These are phyloP conservation scores for Harringtonia lauricola DNA, from an alignment of 2,329 filamentous ascomycete species.

Conservation along the genomic window DNA sequence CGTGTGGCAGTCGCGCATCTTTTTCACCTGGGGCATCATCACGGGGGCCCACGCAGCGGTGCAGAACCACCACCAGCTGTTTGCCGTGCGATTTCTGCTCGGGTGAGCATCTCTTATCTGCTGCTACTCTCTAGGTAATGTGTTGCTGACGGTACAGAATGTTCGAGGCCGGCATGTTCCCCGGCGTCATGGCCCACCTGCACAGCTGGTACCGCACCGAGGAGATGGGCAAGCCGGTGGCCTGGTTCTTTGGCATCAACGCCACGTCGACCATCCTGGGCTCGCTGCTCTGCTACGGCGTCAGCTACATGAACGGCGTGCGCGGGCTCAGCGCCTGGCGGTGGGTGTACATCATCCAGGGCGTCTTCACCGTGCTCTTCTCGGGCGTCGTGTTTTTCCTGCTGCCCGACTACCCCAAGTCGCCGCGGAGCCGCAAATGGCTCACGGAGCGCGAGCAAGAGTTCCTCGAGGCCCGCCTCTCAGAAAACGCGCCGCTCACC, in stretches of 20 bases:
- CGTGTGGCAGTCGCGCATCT: conserved; percentile 47
- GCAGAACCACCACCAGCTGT: conserved; percentile 25
- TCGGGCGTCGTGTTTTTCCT: conserved; percentile 21
- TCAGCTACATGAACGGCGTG: conserved; percentile 34
- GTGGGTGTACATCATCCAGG: conserved; percentile 9
- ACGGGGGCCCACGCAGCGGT: conserved; percentile 27
- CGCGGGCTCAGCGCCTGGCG: conserved; percentile 11
- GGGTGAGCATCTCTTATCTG: conserved; percentile 8
- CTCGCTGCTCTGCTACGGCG: conserved; percentile 23
- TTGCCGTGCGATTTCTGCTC: conserved; percentile 26
- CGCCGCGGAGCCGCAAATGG: conserved; percentile 4
- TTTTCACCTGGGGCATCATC: conserved; percentile 40
- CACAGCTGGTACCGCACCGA: conserved; percentile 34
- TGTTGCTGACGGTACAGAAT: conserved; percentile 9
- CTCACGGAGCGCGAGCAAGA: conserved; percentile 7
- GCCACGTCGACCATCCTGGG: conserved; percentile 23
- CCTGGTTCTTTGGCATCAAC: conserved; percentile 29
- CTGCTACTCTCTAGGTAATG: too few relatives aligned
- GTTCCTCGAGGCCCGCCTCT: conserved; percentile 7
- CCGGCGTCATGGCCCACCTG: conserved; percentile 27
- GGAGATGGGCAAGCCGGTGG: conserved; percentile 27
- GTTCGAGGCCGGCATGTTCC: conserved; percentile 31
- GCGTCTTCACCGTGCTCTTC: conserved; percentile 8
- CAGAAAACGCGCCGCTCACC: conserved; percentile 7
- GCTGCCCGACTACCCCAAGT: conserved; percentile 43